Evolutionary conservation across 108 stramenopile species (phyloP).

Genomic region (Epipyxis sp.): DNA sequence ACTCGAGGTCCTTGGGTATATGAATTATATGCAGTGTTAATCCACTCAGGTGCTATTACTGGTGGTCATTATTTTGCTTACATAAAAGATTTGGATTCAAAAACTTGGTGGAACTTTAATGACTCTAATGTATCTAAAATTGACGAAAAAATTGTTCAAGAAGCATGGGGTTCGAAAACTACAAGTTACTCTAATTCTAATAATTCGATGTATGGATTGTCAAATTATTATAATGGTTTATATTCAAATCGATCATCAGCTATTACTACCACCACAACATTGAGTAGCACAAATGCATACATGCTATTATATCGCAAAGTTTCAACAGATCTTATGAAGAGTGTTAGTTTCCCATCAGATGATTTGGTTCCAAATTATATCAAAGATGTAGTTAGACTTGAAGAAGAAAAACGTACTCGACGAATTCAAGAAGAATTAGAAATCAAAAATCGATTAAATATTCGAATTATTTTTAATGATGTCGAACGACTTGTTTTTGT

Average conservation of each 20-base stretch:
- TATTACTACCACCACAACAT: background rate
- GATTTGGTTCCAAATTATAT: conserved; percentile 18
- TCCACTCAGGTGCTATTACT: conserved; percentile 48
- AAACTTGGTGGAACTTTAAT: conserved; percentile 48
- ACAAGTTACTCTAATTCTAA: background rate
- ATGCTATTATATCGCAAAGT: conserved; percentile 53
- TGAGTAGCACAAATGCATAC: conserved; percentile 42
- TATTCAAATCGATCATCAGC: conserved; percentile 31
- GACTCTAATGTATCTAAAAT: conserved; percentile 39
- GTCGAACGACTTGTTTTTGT: background rate
- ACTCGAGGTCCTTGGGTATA: conserved; percentile 47
- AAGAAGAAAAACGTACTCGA: background rate
- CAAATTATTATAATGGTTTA: conserved; percentile 41
- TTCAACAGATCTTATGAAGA: background rate
- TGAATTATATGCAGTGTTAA: conserved; percentile 54
- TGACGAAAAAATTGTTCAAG: conserved; percentile 11
- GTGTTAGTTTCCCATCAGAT: background rate
- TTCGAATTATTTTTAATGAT: background rate
- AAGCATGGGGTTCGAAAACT: background rate
- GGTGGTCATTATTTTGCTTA: conserved; percentile 61
- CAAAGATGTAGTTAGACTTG: background rate
- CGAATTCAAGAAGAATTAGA: conserved; percentile 14
- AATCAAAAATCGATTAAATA: conserved; percentile 7
- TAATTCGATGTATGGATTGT: conserved; percentile 24
- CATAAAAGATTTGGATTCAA: conserved; percentile 45